phyloP scores from a whole-genome alignment of 805 yeast species.

The Candida parachauliodes region DNA sequence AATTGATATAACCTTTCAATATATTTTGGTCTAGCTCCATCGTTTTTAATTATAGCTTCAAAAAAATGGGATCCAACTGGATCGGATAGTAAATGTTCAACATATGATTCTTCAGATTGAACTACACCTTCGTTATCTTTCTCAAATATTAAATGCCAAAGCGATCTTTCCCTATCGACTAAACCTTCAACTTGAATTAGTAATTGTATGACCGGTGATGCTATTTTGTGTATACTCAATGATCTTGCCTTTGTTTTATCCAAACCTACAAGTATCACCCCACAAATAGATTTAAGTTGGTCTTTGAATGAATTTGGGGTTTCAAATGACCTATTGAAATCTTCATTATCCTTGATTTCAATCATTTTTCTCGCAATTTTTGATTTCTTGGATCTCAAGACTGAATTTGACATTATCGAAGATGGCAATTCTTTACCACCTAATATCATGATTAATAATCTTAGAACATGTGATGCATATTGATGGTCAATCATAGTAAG shows the following conservation, averaged over 20 bases:
- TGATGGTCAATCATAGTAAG: slow-evolving; percentile 63
- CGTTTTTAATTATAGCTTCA: slow-evolving; percentile 63
- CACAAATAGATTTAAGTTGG: slow-evolving; percentile 51
- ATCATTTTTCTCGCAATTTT: slow-evolving; percentile 92
- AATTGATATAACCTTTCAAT: slow-evolving; percentile 65
- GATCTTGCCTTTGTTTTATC: slow-evolving; percentile 54
- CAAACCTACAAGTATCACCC: slow-evolving; percentile 31
- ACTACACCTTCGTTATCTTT: slow-evolving; percentile 49
- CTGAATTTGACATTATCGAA: slow-evolving; percentile 61
- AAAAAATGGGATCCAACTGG: slow-evolving; percentile 93
- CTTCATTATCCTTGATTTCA: slow-evolving; percentile 75
- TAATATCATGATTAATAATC: slow-evolving; percentile 66
- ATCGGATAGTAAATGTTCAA: slow-evolving; percentile 79
- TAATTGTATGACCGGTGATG: slow-evolving; percentile 85
- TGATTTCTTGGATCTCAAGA: slow-evolving; percentile 77
- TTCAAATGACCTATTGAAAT: slow-evolving; percentile 62
- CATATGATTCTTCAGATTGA: slow-evolving; percentile 68
- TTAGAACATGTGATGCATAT: slow-evolving; percentile 84
- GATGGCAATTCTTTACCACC: slow-evolving; percentile 80
- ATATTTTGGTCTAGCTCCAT: slow-evolving; percentile 58
- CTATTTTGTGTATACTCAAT: slow-evolving; percentile 70
- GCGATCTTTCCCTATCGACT: slow-evolving; percentile 65
- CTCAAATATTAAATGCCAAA: slow-evolving; percentile 64
- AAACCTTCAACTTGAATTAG: slow-evolving; percentile 77
- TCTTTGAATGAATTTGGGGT: slow-evolving; percentile 66